Base-by-base conservation (phyloP, 768 basidiomycete genomes). In the Suillus ampliporus region DNA sequence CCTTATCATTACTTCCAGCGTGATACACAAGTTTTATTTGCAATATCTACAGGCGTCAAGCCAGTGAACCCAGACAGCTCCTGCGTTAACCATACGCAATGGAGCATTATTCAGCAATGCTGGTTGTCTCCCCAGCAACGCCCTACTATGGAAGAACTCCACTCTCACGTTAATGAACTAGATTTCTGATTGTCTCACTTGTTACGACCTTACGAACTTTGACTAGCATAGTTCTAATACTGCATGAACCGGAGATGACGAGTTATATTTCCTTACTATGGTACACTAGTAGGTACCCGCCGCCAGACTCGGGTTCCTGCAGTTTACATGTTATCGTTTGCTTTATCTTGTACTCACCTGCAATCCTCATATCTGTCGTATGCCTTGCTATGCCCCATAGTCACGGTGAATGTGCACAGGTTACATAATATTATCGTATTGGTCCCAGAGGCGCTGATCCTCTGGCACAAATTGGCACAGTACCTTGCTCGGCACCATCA, bases 1-100 rank as follows among this genome's bases (percentile, higher is more conserved):
- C 72, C 72, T 6, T 73, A 75, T 34, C 40, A 73, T 31, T 41
- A 73, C 46, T 31, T 69, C 17, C 3, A 15, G 2, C 67, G 65
- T 43, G 72, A 75, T 1, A 50, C 64, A 17, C 60, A 52, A 9
- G 69, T 73, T 19, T 41, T 75, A 8, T 10, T 69, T 35, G 66
- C 61, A 3, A 60, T 75, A 23, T 54, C 64, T 9, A 46, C 37
- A 43, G 64, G 61, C 15, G 41, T 54, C 31, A 51, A 44, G n/a
- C 64, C 64, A 17, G 4, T 21, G 31, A 61, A 57, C n/a, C 61
- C 64, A 15, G 40, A 48, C 10, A 40, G 15, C 6, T 41, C 56
- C 9, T 41, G 50, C 11, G 44, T 65, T 2, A 40, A n/a, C 3
- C 51, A 63, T 23, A 4, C 26, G 10, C 38, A 58, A n/a, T 65